Percentiles rank a stretch among this genome's conserved stretches.
These are phyloP conservation scores for Diospyros kaki DNA, from an alignment of 148 eudicot genomes.

Conservation along the genomic window DNA sequence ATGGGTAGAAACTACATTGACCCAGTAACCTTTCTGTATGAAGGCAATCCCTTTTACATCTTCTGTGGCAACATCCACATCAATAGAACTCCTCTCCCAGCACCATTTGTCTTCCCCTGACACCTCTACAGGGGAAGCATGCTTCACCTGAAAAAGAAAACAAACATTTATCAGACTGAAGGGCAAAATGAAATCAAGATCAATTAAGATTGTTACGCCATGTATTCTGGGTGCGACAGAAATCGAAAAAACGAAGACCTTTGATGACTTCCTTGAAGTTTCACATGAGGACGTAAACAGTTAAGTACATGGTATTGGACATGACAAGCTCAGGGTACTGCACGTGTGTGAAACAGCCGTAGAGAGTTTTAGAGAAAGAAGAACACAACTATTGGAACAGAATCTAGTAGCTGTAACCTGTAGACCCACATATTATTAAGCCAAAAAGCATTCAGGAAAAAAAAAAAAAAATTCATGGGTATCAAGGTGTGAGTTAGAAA, in stretches of 20 bases:
- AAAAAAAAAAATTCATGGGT: no score
- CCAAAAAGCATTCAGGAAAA: no score
- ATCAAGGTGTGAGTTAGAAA: no score
- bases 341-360: neutral
- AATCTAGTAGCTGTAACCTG: no score
- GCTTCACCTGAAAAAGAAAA: slow-evolving; percentile 53
- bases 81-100: slow-evolving; percentile 69
- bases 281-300: neutral
- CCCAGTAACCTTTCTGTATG: slow-evolving; percentile 84
- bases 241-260: neutral
- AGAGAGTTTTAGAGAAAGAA: neutral
- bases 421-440: no score
- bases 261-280: neutral
- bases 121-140: slow-evolving; percentile 31
- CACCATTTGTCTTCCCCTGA: slow-evolving; percentile 82
- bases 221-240: neutral
- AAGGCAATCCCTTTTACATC: slow-evolving; percentile 68
- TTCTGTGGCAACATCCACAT: slow-evolving; percentile 73
- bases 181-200: neutral
- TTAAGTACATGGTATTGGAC: neutral
- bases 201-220: neutral
- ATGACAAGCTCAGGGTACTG: neutral
- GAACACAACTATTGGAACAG: neutral
- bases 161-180: neutral
- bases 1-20: slow-evolving; percentile 74